Conservation (phyloP, 2,329 filamentous ascomycete genomes). For the Venturia oleaginea region DNA sequence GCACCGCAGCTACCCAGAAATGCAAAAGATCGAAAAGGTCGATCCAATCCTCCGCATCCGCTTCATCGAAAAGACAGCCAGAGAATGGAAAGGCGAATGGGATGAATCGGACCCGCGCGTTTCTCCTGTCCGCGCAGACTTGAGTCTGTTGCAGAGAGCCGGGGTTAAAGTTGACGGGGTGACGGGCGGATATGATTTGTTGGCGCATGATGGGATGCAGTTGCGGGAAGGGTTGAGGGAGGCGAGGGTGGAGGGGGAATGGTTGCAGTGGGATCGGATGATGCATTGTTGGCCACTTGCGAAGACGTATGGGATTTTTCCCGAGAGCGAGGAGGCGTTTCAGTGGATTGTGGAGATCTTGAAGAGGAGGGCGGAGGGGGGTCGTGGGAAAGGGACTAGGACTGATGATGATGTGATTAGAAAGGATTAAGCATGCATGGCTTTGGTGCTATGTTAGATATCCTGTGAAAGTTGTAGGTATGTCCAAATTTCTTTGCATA, state of each 20-base stretch:
- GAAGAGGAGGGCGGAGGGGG: conserved; percentile 1
- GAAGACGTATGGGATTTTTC: conserved; percentile 9
- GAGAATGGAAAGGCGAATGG: conserved; percentile 34
- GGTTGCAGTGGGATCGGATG: conserved; percentile 51
- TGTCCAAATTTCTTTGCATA: neutral
- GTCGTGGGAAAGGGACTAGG: neutral
- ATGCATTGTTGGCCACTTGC: conserved; percentile 52
- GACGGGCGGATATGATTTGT: conserved; percentile 43
- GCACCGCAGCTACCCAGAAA: conserved; percentile 36
- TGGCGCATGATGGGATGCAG: conserved; percentile 42
- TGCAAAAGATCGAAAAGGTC: conserved; percentile 29
- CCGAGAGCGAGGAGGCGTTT: conserved; percentile 9
- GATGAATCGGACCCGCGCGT: conserved; percentile 36
- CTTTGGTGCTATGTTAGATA: neutral
- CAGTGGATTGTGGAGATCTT: conserved; percentile 12
- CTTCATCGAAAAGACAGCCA: conserved; percentile 34
- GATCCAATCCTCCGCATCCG: conserved; percentile 39
- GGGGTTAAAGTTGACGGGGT: conserved; percentile 44
- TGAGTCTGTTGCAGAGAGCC: conserved; percentile 29
- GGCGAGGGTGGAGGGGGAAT: conserved; percentile 40
- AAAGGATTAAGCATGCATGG: neutral
- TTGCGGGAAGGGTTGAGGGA: conserved; percentile 40
- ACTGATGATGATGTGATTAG: neutral
- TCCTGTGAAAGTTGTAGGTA: neutral
- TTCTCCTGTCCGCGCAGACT: conserved; percentile 37